phyloP scores from a whole-genome alignment of 306 rosid species.

The Ziziphus jujuba region DNA sequence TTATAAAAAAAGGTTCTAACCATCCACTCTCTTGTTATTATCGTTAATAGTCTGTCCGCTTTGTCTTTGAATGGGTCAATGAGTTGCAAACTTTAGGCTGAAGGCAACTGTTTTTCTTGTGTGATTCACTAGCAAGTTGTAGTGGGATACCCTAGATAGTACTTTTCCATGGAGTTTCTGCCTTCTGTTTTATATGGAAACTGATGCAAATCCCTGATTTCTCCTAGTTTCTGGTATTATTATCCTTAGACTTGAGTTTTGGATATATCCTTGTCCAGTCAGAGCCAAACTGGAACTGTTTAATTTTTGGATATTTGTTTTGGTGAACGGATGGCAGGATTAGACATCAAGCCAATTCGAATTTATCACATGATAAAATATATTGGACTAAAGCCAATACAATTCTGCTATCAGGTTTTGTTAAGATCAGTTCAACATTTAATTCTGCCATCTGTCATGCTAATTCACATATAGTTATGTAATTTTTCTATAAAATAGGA shows the following conservation, averaged over 20 bases:
- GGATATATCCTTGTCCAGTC: neutral
- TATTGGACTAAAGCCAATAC: neutral
- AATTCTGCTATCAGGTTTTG: neutral
- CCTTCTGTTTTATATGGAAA: neutral
- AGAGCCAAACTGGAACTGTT: neutral
- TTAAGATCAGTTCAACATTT: neutral
- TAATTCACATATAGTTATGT: too few relatives aligned
- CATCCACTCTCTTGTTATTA: too few relatives aligned
- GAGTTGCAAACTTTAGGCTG: neutral
- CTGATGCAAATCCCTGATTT: neutral
- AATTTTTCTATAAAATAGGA: too few relatives aligned
- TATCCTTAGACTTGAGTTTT: neutral
- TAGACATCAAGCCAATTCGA: neutral
- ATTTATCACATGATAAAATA: neutral
- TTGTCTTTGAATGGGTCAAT: neutral
- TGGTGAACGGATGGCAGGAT: neutral
- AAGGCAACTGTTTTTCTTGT: neutral
- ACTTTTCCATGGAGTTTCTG: neutral
- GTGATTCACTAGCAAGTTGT: neutral
- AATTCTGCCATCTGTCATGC: too few relatives aligned
- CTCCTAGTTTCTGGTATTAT: neutral
- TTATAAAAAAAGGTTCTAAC: neutral
- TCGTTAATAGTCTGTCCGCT: neutral
- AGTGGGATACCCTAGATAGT: neutral
- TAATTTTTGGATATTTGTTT: neutral